Percentiles rank a stretch among this genome's conserved stretches.
These are phyloP conservation scores for Lactarius deliciosus DNA, from an alignment of 768 basidiomycete genomes.

Conservation along the genomic window DNA sequence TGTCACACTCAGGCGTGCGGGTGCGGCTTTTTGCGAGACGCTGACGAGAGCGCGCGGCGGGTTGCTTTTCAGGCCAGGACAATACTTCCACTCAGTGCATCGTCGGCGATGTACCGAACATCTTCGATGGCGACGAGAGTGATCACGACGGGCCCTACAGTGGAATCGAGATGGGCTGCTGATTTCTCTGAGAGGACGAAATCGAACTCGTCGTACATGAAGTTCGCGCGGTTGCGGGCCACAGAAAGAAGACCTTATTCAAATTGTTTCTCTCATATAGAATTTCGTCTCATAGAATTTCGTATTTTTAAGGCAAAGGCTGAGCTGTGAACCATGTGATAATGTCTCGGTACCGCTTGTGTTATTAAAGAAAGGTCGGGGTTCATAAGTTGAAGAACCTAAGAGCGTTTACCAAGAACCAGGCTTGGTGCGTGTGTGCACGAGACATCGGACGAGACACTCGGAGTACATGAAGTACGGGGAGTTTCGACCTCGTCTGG, in stretches of 20 bases:
- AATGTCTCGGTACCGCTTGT: no score
- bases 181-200: not conserved
- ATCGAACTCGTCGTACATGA: not conserved
- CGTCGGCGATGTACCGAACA: conserved; percentile 51
- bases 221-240: no score
- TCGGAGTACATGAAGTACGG: no score
- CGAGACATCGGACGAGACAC: no score
- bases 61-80: conserved; percentile 53
- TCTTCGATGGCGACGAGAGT: conserved; percentile 42
- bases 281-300: no score
- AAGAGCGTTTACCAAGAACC: no score
- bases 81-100: conserved; percentile 53
- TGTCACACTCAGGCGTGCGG: not conserved
- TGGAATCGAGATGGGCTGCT: conserved; percentile 27
- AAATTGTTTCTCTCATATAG: not conserved
- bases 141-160: conserved; percentile 28
- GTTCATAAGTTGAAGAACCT: no score
- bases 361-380: no score
- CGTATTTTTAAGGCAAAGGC: no score
- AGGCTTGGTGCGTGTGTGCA: no score
- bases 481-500: no score
- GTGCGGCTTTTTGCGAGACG: not conserved
- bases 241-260: not conserved
- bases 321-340: no score
- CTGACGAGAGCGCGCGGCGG: not conserved